These are phyloP conservation scores for Gaertneriomyces sp. DNA, from an alignment of 192 early-diverging fungal genomes.

Conservation along the genomic window DNA sequence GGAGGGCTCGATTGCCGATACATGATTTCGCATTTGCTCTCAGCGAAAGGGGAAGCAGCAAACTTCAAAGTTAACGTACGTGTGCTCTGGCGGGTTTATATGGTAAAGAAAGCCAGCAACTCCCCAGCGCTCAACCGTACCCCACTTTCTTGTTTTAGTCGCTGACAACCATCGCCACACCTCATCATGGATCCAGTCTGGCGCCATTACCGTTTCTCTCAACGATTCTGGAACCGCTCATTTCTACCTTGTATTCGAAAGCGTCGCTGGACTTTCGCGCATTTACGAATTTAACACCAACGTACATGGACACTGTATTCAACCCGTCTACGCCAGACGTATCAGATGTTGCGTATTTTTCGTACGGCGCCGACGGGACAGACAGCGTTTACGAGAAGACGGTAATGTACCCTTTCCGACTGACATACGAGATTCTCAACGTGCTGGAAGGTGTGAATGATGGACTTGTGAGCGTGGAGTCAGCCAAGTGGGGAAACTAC, in stretches of 20 bases:
- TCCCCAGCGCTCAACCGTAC: neutral
- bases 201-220: conserved; percentile 22
- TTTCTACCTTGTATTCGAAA: conserved; percentile 29
- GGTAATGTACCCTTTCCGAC: conserved; percentile 56
- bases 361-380: conserved; percentile 69
- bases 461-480: conserved; percentile 73
- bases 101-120: neutral
- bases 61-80: conserved; percentile 17
- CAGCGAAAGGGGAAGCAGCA: conserved; percentile 45
- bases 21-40: conserved; percentile 67
- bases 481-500: conserved; percentile 77
- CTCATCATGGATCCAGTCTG: conserved; percentile 64
- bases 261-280: conserved; percentile 74
- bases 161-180: conserved; percentile 79
- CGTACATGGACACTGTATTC: conserved; percentile 71
- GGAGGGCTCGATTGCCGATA: conserved; percentile 86
- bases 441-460: conserved; percentile 77
- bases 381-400: conserved; percentile 24
- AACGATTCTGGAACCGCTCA: conserved; percentile 6
- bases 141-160: conserved; percentile 47
- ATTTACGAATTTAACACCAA: conserved; percentile 75
- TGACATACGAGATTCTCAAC: conserved; percentile 71
- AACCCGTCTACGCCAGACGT: conserved; percentile 78
- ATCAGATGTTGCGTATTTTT: conserved; percentile 64
- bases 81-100: neutral